phyloP scores from a whole-genome alignment of 495 filamentous ascomycete genomes.

The Hapsidospora chrysogenum region DNA sequence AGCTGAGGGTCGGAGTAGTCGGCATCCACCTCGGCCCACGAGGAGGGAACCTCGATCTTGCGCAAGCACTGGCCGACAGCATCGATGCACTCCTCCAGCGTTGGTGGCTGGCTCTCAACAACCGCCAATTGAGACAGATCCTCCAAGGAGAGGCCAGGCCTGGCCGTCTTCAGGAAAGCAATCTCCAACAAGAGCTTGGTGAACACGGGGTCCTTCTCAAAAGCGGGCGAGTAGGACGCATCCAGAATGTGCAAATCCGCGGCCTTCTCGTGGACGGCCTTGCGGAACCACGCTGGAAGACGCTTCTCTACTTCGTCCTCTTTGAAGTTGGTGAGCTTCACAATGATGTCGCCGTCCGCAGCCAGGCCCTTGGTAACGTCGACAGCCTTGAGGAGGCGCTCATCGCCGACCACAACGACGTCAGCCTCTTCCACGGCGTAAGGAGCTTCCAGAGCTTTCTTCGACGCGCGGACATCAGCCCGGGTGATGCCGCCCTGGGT shows the following conservation, averaged over 20 bases:
- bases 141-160: slow-evolving; percentile 41
- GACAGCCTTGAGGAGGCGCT: slow-evolving; percentile 61
- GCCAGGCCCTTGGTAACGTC: slow-evolving; percentile 56
- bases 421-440: slow-evolving; percentile 69
- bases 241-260: slow-evolving; percentile 62
- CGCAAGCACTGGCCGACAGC: slow-evolving; percentile 54
- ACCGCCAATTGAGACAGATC: slow-evolving; percentile 15
- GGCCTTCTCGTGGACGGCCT: slow-evolving; percentile 47
- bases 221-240: slow-evolving; percentile 41
- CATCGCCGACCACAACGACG: slow-evolving; percentile 57
- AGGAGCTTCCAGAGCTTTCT: slow-evolving; percentile 65
- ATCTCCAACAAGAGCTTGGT: slow-evolving; percentile 51
- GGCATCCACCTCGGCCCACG: slow-evolving; percentile 54
- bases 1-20: slow-evolving; percentile 36
- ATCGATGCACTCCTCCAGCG: slow-evolving; percentile 41
- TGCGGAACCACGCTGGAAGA: slow-evolving; percentile 47
- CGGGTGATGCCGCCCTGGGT: slow-evolving; percentile 71
- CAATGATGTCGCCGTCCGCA: slow-evolving; percentile 50
- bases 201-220: slow-evolving; percentile 36
- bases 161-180: slow-evolving; percentile 61
- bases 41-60: slow-evolving; percentile 54
- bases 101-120: slow-evolving; percentile 20
- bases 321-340: slow-evolving; percentile 62
- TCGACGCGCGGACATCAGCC: slow-evolving; percentile 71
- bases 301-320: slow-evolving; percentile 85